Percentiles rank a stretch among this genome's conserved stretches.
Evolutionary conservation across 73 alveolate species (phyloP).

Genomic region (Strombidium stylifer): DNA sequence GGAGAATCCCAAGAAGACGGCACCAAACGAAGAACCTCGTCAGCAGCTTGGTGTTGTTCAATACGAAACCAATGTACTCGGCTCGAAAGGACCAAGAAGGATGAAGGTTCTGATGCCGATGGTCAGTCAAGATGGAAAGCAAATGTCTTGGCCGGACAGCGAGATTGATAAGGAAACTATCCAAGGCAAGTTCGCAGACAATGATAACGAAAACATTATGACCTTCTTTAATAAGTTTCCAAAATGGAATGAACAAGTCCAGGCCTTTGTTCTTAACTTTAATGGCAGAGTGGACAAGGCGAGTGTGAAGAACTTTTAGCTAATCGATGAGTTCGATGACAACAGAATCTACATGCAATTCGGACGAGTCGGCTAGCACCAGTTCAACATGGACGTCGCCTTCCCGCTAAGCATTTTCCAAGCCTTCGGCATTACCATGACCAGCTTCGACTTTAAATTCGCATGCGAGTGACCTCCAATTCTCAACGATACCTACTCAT

Average conservation of each 20-base stretch:
- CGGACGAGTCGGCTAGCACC: conserved; percentile 85
- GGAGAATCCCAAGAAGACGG: conserved; percentile 79
- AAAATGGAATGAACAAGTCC: conserved; percentile 86
- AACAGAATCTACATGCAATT: conserved; percentile 73
- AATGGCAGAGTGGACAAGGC: conserved; percentile 92
- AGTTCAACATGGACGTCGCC: conserved; percentile 80
- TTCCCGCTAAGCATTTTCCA: conserved; percentile 76
- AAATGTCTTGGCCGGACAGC: too few relatives aligned
- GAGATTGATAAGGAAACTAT: too few relatives aligned
- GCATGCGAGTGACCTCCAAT: conserved; percentile 94
- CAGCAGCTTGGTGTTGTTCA: conserved; percentile 70
- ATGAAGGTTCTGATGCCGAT: conserved; percentile 80
- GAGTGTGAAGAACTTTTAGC: conserved; percentile 82
- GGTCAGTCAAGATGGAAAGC: conserved; percentile 11
- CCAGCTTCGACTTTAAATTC: conserved; percentile 82
- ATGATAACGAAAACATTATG: conserved; percentile 47
- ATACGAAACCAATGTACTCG: conserved; percentile 85
- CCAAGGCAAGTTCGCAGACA: too few relatives aligned
- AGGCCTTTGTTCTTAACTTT: conserved; percentile 87
- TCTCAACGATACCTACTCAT: too few relatives aligned
- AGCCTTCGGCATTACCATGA: conserved; percentile 79
- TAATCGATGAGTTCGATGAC: conserved; percentile 76
- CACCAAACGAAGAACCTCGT: conserved; percentile 54
- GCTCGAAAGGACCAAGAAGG: conserved; percentile 91
- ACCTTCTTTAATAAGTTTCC: conserved; percentile 82